phyloP scores from a whole-genome alignment of 2,329 filamentous ascomycete species.

The Microsporum audouinii region DNA sequence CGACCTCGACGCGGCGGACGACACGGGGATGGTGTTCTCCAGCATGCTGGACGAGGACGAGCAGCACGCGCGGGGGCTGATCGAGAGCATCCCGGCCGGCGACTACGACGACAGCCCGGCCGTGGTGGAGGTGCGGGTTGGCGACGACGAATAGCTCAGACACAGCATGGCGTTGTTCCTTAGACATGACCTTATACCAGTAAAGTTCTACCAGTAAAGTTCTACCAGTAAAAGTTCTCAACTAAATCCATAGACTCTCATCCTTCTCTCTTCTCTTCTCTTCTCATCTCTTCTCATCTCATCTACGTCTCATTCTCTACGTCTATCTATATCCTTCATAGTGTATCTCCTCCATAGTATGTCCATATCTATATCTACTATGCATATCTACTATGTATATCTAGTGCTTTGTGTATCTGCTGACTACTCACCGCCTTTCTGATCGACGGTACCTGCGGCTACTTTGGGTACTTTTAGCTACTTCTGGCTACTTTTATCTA shows the following conservation, averaged over 20 bases:
- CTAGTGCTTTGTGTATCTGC: too few relatives aligned
- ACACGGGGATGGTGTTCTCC: conserved; percentile 5
- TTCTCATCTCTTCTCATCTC: background rate
- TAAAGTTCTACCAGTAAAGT: too few relatives aligned
- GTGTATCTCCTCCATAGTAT: too few relatives aligned
- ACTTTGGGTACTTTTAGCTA: background rate
- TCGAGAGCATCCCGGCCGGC: conserved; percentile 8
- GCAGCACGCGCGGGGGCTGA: background rate
- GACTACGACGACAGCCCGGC: conserved; percentile 30
- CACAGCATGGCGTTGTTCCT: too few relatives aligned
- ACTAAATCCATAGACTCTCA: background rate
- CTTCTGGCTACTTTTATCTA: background rate
- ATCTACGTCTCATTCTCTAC: background rate
- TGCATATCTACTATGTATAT: too few relatives aligned
- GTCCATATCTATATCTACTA: too few relatives aligned
- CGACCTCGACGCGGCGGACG: conserved; percentile 6
- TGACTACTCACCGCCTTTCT: background rate
- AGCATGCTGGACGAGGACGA: conserved; percentile 5
- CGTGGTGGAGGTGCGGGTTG: conserved; percentile 32
- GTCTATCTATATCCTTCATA: too few relatives aligned
- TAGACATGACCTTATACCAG: too few relatives aligned
- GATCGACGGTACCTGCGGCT: background rate
- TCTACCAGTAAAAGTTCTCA: too few relatives aligned
- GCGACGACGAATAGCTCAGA: conserved; percentile 22
- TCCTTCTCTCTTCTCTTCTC: background rate